These are phyloP conservation scores for Boletellus sp. DNA, from an alignment of 768 basidiomycete species.

Conservation along the genomic window DNA sequence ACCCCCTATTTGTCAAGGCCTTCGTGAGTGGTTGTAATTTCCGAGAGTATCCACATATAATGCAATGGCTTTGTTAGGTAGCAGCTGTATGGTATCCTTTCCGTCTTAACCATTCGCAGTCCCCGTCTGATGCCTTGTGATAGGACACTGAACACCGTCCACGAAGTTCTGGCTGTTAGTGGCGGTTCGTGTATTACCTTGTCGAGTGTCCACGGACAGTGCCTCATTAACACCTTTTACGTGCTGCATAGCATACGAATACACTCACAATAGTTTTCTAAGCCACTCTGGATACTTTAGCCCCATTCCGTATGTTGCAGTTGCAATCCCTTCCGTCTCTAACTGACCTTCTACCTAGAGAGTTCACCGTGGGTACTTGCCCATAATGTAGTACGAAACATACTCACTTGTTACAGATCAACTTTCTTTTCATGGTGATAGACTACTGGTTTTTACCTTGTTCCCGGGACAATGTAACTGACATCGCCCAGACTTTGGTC, in stretches of 20 bases:
- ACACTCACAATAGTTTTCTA: neutral
- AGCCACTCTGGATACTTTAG: too few relatives aligned
- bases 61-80: neutral
- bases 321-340: neutral
- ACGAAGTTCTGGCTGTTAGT: neutral
- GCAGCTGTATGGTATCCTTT: neutral
- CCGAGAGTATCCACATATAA: neutral
- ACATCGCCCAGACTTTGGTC: constrained; percentile 4
- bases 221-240: neutral
- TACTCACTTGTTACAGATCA: constrained; percentile 2
- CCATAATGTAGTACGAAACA: neutral
- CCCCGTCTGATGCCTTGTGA: neutral
- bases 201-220: neutral
- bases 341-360: neutral
- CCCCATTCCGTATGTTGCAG: neutral
- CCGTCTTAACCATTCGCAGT: neutral
- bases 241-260: neutral
- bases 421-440: constrained; percentile 1
- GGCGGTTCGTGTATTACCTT: neutral
- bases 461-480: neutral
- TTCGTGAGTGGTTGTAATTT: neutral
- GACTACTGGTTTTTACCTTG: too few relatives aligned
- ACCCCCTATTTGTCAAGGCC: neutral
- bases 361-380: neutral
- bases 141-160: neutral